Evolutionary conservation across 495 filamentous ascomycete genomes (phyloP).

Genomic region (Sphaerosporella brunnea): DNA sequence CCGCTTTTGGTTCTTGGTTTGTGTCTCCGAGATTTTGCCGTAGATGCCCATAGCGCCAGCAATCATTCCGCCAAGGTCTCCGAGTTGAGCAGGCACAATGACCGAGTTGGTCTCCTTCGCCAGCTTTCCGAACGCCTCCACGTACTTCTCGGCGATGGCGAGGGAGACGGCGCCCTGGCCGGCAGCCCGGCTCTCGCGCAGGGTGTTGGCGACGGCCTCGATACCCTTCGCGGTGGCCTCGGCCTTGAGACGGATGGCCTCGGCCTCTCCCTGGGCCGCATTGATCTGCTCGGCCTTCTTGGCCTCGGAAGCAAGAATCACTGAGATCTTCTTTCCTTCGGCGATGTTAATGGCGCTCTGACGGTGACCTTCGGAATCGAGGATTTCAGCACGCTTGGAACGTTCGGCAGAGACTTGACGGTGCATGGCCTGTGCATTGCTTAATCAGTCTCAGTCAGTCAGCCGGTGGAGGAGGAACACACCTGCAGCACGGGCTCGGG

Average conservation of each 20-base stretch:
- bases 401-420: slow-evolving; percentile 92
- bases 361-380: slow-evolving; percentile 87
- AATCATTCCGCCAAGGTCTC: slow-evolving; percentile 96
- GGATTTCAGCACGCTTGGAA: slow-evolving; percentile 89
- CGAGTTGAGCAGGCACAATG: slow-evolving; percentile 89
- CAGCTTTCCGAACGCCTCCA: slow-evolving; percentile 80
- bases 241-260: slow-evolving; percentile 75
- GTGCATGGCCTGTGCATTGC: slow-evolving; percentile 88
- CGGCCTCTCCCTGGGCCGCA: slow-evolving; percentile 71
- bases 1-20: slow-evolving; percentile 61
- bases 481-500: slow-evolving; percentile 61
- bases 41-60: slow-evolving; percentile 90
- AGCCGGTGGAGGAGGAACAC: background rate
- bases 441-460: too few species aligned
- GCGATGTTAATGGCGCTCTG: slow-evolving; percentile 97
- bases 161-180: slow-evolving; percentile 72
- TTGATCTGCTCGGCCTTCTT: slow-evolving; percentile 80
- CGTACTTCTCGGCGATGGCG: slow-evolving; percentile 91
- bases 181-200: slow-evolving; percentile 47
- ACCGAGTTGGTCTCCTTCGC: slow-evolving; percentile 88
- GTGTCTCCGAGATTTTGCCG: slow-evolving; percentile 77
- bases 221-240: slow-evolving; percentile 76
- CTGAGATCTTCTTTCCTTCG: slow-evolving; percentile 86
- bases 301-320: slow-evolving; percentile 92
- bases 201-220: slow-evolving; percentile 59